These are phyloP conservation scores for Fulvia fulva DNA, from an alignment of 2,329 filamentous ascomycete species.

Conservation along the genomic window DNA sequence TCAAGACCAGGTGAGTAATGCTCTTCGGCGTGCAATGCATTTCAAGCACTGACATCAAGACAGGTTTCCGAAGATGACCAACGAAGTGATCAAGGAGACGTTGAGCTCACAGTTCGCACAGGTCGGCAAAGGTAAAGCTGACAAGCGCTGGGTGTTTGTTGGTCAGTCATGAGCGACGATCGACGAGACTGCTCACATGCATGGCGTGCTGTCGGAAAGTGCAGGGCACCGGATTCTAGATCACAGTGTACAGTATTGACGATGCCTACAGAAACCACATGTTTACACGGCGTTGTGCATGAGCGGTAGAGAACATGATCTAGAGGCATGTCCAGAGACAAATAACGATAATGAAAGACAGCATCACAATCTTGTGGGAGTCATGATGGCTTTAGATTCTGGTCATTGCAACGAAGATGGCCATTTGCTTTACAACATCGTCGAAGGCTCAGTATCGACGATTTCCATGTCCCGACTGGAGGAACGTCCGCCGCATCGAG, in stretches of 20 bases:
- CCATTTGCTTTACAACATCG: no score
- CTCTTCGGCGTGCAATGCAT: not conserved
- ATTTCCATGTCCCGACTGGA: no score
- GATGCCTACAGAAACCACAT: no score
- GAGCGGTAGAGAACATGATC: not conserved
- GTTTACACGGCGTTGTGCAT: no score
- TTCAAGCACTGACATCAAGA: conserved; percentile 10
- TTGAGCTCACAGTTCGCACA: conserved; percentile 63
- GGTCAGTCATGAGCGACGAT: conserved; percentile 11
- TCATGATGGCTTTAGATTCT: no score
- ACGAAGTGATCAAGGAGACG: conserved; percentile 67
- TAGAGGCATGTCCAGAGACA: not conserved
- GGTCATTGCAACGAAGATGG: no score
- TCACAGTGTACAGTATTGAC: not conserved
- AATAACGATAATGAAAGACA: no score
- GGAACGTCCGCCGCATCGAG: no score
- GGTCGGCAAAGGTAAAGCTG: conserved; percentile 57
- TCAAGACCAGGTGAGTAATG: conserved; percentile 62
- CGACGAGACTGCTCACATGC: not conserved
- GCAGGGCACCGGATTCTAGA: not conserved
- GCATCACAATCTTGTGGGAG: no score
- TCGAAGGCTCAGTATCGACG: no score
- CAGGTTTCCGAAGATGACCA: conserved; percentile 66
- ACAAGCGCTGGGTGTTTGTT: conserved; percentile 58
- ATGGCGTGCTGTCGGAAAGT: not conserved